These are phyloP conservation scores for Linnemannia schmuckeri DNA, from an alignment of 192 early-diverging fungal genomes.

Conservation along the genomic window DNA sequence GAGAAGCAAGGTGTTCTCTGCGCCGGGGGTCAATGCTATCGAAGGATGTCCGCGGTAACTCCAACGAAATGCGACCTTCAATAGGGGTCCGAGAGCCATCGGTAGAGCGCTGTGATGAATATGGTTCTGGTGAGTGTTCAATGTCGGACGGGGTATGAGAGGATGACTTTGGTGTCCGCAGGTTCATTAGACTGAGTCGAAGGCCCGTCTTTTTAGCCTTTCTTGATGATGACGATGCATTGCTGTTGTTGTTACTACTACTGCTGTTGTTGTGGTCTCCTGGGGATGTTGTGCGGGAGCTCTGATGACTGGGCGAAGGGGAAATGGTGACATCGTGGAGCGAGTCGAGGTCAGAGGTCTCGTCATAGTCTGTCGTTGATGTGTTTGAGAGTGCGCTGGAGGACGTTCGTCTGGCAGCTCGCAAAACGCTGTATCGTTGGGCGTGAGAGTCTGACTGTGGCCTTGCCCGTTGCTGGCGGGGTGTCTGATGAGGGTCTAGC, in stretches of 20 bases:
- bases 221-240: constrained; percentile 7
- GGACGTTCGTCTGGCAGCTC: constrained; percentile 20
- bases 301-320: constrained; percentile 30
- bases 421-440: constrained; percentile 15
- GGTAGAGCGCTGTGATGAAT: constrained; percentile 3
- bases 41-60: constrained; percentile 25
- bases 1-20: constrained; percentile 27
- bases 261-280: constrained; percentile 13
- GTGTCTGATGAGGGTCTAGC: constrained; percentile 21
- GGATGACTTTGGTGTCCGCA: constrained; percentile 33
- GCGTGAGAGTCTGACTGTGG: background rate
- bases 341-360: constrained; percentile 48
- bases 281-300: constrained; percentile 39
- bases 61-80: constrained; percentile 15
- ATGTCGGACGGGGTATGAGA: constrained; percentile 12
- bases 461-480: constrained; percentile 5
- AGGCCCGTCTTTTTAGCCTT: constrained; percentile 21
- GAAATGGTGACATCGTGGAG: constrained; percentile 24
- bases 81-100: constrained; percentile 6
- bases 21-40: constrained; percentile 38
- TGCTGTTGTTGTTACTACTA: too few species aligned
- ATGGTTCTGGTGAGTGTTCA: constrained; percentile 32
- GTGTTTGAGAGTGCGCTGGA: constrained; percentile 43
- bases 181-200: constrained; percentile 43
- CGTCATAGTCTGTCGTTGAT: constrained; percentile 46